Base-by-base conservation (phyloP, 2,329 filamentous ascomycete genomes). In the Paecilomyces niveus region DNA sequence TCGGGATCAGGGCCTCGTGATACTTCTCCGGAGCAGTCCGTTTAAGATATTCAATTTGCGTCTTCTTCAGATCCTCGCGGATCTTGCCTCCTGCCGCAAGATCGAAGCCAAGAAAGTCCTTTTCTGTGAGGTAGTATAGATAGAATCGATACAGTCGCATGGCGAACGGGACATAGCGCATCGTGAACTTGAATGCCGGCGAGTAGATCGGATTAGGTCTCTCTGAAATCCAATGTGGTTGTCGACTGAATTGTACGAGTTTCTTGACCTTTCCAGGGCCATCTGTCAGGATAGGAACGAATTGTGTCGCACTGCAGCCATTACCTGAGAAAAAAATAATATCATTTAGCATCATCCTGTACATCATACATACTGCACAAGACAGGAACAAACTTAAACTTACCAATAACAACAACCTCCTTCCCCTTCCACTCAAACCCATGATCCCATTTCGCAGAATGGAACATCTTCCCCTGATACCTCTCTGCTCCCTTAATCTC, bases 111-210 rank as follows among this genome's bases (percentile, higher is more conserved):
- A 70, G 63, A 57, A 76, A 80, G 62, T 78, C 75, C 29, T 68
- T 70, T 62, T 81, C 78, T 70, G 77, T 76, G 50, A 76, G 68
- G 52, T 68, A 69, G 60, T 78, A 80, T 24, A 78, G 68, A 57
- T n/a, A n/a, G n/a, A n/a, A n/a, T n/a, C n/a, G n/a, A n/a, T n/a
- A n/a, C n/a, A n/a, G n/a, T n/a, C n/a, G n/a, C n/a, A n/a, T n/a
- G n/a, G n/a, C n/a, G n/a, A n/a, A n/a, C n/a, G n/a, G n/a, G n/a
- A n/a, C n/a, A n/a, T n/a, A n/a, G n/a, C n/a, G n/a, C n/a, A n/a
- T n/a, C n/a, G n/a, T n/a, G n/a, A n/a, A n/a, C n/a, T n/a, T n/a
- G n/a, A n/a, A n/a, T n/a, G n/a, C n/a, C n/a, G n/a, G n/a, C n/a
- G n/a, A n/a, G n/a, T n/a, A n/a, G n/a, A n/a, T n/a, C n/a, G n/a